Evolutionary conservation across 495 filamentous ascomycete genomes (phyloP).

Genomic region (Talaromyces wortmannii): DNA sequence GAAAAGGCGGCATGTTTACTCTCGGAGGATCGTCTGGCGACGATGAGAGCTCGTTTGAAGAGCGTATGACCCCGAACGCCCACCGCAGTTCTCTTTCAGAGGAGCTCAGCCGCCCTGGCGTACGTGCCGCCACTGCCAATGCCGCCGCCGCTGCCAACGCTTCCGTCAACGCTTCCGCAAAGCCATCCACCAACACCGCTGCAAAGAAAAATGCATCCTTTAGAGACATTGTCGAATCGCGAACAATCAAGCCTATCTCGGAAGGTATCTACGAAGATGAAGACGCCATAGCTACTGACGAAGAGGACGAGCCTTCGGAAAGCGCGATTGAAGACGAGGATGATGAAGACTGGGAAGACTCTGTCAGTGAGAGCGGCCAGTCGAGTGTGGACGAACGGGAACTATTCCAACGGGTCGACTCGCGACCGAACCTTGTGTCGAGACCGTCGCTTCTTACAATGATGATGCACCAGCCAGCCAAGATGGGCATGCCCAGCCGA

Average conservation of each 20-base stretch:
- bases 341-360: conserved; percentile 87
- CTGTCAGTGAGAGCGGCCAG: conserved; percentile 76
- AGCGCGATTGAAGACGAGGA: conserved; percentile 85
- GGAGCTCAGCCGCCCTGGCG: conserved; percentile 34
- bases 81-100: conserved; percentile 48
- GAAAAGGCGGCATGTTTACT: conserved; percentile 64
- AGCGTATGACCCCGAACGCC: conserved; percentile 45
- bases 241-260: conserved; percentile 54
- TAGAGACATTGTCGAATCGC: conserved; percentile 64
- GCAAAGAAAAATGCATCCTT: conserved; percentile 51
- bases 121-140: conserved; percentile 13
- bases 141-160: conserved; percentile 17
- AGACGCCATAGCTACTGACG: conserved; percentile 65
- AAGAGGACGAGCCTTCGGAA: conserved; percentile 54
- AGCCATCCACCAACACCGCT: conserved; percentile 37
- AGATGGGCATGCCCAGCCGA: conserved; percentile 49
- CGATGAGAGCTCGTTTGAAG: conserved; percentile 74
- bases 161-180: conserved; percentile 45
- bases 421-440: conserved; percentile 76
- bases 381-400: conserved; percentile 73
- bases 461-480: conserved; percentile 67
- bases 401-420: conserved; percentile 86
- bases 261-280: conserved; percentile 58
- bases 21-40: conserved; percentile 72
- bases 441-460: conserved; percentile 84